Evolutionary conservation across 352 stramenopile genomes (phyloP), one percentile per base, ranked within the genome.

Genomic region (Phytophthora fragariae): DNA sequence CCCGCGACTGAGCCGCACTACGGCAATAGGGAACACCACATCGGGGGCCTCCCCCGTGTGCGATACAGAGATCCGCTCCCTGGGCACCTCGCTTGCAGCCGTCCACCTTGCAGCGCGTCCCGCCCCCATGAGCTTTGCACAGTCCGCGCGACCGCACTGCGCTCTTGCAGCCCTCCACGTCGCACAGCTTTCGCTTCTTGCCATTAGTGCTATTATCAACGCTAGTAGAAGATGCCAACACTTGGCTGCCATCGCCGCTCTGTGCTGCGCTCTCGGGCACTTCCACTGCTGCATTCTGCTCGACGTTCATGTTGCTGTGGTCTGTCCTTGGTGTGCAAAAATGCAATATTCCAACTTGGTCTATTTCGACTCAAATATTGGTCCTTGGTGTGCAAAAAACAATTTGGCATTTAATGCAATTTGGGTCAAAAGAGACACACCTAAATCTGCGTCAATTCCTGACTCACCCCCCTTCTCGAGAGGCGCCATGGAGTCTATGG

Each of bases 401-500:
- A 27, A 27, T 27, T 27, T 27, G 24, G 24, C 24, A 27, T 27
- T 27, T 27, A 27, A 27, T n/a, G 37, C 17, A 15, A 39, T 46
- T 44, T 44, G 39, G 14, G 5, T 46, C 39, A n/a, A 17, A 44
- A 46, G 3, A 31, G 39, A 15, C 17, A n/a, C 4, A 12, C 1
- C 39, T 10, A 46, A 46, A 46, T 46, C 39, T 46, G 12, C 39
- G 39, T 46, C 39, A 46, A 19, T 50, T 50, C 17, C 44, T 50
- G 44, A 50, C 44, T 61, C 15, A 31, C 31, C 11, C 19, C 55
- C 21, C 17, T 53, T 21, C 60, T 21, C 9, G 35, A 10, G 35
- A 14, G 35, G 35, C 35, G 10, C 39, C 19, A 92, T 92, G 85
- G 85, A 90, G 46, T 72, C 68, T 19, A 76, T 92, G 49, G 83